Base-by-base conservation (phyloP, 331 rosid species). In the Quercus lobata region DNA sequence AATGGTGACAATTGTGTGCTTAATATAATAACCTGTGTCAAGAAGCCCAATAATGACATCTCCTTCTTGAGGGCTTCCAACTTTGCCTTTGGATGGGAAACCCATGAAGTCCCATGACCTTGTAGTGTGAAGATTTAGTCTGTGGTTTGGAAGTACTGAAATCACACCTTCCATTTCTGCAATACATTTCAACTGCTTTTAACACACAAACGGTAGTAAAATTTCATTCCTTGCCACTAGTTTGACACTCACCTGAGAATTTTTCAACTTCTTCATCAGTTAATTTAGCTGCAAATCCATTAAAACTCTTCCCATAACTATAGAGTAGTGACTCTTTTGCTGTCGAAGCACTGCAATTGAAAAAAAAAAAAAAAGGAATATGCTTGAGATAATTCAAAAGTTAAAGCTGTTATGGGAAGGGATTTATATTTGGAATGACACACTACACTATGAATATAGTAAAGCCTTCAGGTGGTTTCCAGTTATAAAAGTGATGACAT, bases 21-120 rank as follows among this genome's bases (percentile, higher is more conserved):
- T 34, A 34, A 7, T 19, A 30, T 22, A 61, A 19, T 19, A 18
- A 60, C 82, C 72, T 49, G 77, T 25, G 37, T 79, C 82, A 46
- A 79, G 21, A 25, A 60, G 37, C 55, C 82, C 77, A 71, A 60
- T 60, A 32, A 71, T 71, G 54, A 71, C 52, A 34, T 71, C 32
- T 6, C 32, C 57, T 60, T 29, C 72, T 68, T 19, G 16, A n/a
- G 16, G 49, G 72, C 21, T 9, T 68, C 72, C 72, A 68, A 68
- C 25, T 68, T 19, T 10, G 17, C 53, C 72, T 19, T 35, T 7
- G 3, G 52, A 18, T 1, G 52, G 11, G 72, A 68, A 35, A 18
- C 25, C 25, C 17, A 68, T 24, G 66, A 73, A 73, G n/a, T 73
- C 66, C 77, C 77, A 73, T 1, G 77, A 73, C 32, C 77, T 55